Conservation (phyloP, 768 basidiomycete species). For the Agrocybe praecox region DNA sequence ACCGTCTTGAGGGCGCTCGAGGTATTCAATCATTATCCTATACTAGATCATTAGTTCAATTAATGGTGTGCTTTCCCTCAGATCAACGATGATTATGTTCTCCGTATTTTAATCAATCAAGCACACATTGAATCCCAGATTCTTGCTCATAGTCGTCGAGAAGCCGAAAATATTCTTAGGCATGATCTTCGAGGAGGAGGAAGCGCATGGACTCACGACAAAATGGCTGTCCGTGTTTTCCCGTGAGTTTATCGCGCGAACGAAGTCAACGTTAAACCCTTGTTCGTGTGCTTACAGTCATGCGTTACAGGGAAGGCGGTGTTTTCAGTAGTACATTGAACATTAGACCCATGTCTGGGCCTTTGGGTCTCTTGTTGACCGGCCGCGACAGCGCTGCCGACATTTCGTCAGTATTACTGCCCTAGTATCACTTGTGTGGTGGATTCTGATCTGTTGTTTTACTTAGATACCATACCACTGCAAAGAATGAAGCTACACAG, state of each 20-base stretch:
- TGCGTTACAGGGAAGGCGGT: slow-evolving; percentile 63
- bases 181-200: slow-evolving; percentile 45
- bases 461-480: slow-evolving; percentile 21
- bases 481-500: neutral
- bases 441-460: slow-evolving; percentile 40
- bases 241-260: slow-evolving; percentile 43
- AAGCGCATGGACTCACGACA: slow-evolving; percentile 63
- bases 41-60: neutral
- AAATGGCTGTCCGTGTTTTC: slow-evolving; percentile 64
- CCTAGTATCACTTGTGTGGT: neutral
- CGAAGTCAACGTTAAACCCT: neutral
- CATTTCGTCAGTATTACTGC: slow-evolving; percentile 48
- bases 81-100: slow-evolving; percentile 75
- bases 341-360: slow-evolving; percentile 30
- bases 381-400: slow-evolving; percentile 51
- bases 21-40: slow-evolving; percentile 41
- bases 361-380: slow-evolving; percentile 52
- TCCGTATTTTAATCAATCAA: slow-evolving; percentile 81
- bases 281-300: neutral
- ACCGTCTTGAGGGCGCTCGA: slow-evolving; percentile 85
- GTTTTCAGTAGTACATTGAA: slow-evolving; percentile 48
- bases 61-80: slow-evolving; percentile 27
- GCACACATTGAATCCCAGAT: slow-evolving; percentile 71
- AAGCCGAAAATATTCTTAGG: slow-evolving; percentile 58
- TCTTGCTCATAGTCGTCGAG: slow-evolving; percentile 62